Evolutionary conservation across 2,329 filamentous ascomycete genomes (phyloP).

Genomic region (Phialocephala sp.): DNA sequence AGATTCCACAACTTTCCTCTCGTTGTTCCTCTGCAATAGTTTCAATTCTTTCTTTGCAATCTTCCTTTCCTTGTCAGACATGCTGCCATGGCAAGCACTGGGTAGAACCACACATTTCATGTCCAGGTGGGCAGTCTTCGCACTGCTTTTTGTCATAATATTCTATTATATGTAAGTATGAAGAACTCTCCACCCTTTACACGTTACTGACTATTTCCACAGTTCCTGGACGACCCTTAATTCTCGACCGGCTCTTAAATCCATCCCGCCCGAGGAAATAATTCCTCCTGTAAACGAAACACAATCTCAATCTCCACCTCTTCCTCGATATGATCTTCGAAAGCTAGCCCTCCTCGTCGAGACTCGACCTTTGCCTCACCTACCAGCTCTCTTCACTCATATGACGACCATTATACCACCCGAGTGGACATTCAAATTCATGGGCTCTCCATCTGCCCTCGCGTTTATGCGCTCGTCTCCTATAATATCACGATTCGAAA

Average conservation of each 20-base stretch:
- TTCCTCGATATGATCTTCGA: constrained; percentile 48
- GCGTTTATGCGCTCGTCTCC: constrained; percentile 50
- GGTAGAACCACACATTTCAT: constrained; percentile 14
- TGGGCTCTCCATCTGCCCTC: constrained; percentile 55
- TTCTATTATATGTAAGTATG: constrained; percentile 27
- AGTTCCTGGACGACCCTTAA: constrained; percentile 18
- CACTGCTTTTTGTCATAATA: constrained; percentile 17
- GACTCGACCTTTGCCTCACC: constrained; percentile 53
- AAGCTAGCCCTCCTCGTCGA: constrained; percentile 63
- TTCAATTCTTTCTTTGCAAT: neutral
- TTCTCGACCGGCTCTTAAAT: neutral
- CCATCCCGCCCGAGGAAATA: neutral
- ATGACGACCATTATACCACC: constrained; percentile 60
- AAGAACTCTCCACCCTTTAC: neutral
- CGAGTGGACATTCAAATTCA: constrained; percentile 62
- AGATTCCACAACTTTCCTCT: neutral
- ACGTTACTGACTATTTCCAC: neutral
- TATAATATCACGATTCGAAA: constrained; percentile 52
- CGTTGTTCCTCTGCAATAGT: neutral
- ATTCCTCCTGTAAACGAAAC: neutral
- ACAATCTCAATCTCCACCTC: constrained; percentile 16
- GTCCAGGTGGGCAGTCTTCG: constrained; percentile 15
- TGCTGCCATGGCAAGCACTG: constrained; percentile 11
- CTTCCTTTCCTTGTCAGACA: constrained; percentile 4
- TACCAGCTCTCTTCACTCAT: constrained; percentile 59